Base-by-base conservation (phyloP, 2,329 filamentous ascomycete species). In the Penicillium sp. region DNA sequence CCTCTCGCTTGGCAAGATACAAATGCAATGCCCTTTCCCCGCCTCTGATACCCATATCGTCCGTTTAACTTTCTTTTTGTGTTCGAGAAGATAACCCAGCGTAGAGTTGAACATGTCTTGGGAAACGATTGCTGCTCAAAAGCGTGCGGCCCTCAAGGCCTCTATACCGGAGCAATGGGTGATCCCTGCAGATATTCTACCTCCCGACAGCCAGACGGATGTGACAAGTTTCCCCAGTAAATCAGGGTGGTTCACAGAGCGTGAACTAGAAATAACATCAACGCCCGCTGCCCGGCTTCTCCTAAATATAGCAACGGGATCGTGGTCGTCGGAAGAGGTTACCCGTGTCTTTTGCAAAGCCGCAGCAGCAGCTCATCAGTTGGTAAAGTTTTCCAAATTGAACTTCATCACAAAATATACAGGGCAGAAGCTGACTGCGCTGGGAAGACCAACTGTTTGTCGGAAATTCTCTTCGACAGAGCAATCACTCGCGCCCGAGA, bases 91-190 rank as follows among this genome's bases (percentile, higher is more conserved):
- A n/a, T n/a, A n/a, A n/a, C n/a, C n/a, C n/a, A n/a, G n/a, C n/a
- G n/a, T n/a, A n/a, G n/a, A n/a, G n/a, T n/a, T n/a, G n/a, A 33
- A 20, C 27, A 48, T 48, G 45, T 17, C 45, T 18, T 80, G 78
- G 78, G 70, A 80, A 59, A 59, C 68, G 4, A 65, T 76, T 20
- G 72, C 69, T 3, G 71, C 71, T n/a, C 67, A 68, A 47, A 80
- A 80, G 61, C 73, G 77, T 21, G 68, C 71, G 36, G 67, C 71
- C 5, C 70, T 80, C 5, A 58, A 56, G 5, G 66, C 70, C 36
- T 80, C 80, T 1, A 84, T 88, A 46, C 84, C 85, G 1, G 49
- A 72, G 1, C 79, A 85, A 62, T 87, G 83, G 79, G 74, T 76
- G 46, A 77, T 87, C 5, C 82, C 84, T 6, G 34, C 18, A 37